phyloP scores from a whole-genome alignment of 352 stramenopile genomes.

The Globisporangium emineosum region DNA sequence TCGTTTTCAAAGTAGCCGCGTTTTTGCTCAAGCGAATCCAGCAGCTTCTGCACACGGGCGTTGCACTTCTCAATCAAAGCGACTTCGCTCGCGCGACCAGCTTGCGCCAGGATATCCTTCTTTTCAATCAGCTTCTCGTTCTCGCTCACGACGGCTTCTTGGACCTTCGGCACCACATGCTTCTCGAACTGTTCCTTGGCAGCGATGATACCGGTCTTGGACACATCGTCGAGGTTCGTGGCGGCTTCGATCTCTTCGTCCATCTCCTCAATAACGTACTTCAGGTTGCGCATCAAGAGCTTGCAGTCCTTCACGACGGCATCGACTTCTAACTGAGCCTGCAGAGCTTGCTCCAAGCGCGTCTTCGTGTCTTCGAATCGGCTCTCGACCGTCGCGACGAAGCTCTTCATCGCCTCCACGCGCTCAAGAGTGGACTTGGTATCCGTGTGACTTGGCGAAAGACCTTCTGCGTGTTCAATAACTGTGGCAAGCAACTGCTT shows the following conservation, averaged over 20 bases:
- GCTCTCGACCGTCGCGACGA: constrained; percentile 69
- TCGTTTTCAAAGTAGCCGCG: constrained; percentile 73
- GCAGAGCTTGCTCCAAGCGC: constrained; percentile 50
- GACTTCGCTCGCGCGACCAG: constrained; percentile 54
- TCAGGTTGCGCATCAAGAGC: constrained; percentile 81
- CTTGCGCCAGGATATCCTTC: constrained; percentile 60
- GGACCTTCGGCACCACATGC: constrained; percentile 71
- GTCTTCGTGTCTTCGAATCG: constrained; percentile 66
- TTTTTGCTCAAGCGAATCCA: constrained; percentile 72
- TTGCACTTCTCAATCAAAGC: constrained; percentile 74
- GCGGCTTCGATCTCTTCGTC: constrained; percentile 82
- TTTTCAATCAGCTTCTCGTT: constrained; percentile 85
- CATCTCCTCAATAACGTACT: constrained; percentile 88
- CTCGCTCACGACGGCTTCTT: constrained; percentile 61
- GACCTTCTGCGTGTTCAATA: constrained; percentile 54
- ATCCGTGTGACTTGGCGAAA: constrained; percentile 69
- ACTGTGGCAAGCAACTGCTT: constrained; percentile 72
- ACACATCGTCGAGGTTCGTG: constrained; percentile 69
- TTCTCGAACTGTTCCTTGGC: constrained; percentile 68
- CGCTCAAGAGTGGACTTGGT: constrained; percentile 66
- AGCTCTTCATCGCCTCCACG: constrained; percentile 71
- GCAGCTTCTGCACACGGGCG: constrained; percentile 58
- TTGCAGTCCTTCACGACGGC: constrained; percentile 87
- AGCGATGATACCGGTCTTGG: constrained; percentile 59
- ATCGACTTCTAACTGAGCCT: constrained; percentile 66